Conservation (phyloP, 345 rosid species). For the Gossypium ekmanianum region DNA sequence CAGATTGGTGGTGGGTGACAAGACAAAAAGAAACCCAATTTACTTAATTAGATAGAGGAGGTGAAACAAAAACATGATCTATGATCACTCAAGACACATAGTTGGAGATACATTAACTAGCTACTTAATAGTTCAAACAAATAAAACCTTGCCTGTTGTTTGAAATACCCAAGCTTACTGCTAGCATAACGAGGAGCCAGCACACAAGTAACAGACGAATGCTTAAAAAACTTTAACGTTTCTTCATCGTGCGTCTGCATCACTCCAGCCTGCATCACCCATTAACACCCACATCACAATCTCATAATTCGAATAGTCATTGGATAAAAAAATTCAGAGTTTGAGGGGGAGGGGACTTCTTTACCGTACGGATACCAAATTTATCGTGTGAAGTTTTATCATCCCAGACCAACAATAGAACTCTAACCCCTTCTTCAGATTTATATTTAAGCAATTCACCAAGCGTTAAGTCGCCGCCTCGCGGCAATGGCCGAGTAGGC, state of each 20-base stretch:
- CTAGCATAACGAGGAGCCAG: slow-evolving; percentile 87
- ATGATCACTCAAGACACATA: not conserved
- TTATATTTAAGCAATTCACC: slow-evolving; percentile 93
- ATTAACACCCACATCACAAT: not conserved
- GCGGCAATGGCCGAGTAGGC: slow-evolving; percentile 56
- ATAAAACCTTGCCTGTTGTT: slow-evolving; percentile 57
- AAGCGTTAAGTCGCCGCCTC: slow-evolving; percentile 70
- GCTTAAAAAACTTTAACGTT: slow-evolving; percentile 82
- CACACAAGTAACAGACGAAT: slow-evolving; percentile 86
- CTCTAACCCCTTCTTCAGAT: slow-evolving; percentile 90
- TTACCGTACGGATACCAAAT: slow-evolving; percentile 54
- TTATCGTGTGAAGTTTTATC: slow-evolving; percentile 78
- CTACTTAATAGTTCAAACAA: not conserved
- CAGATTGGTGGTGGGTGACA: not conserved
- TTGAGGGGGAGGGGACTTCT: slow-evolving; percentile 18
- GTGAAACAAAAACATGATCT: not conserved
- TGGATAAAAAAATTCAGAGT: not conserved
- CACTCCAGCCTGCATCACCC: slow-evolving; percentile 65
- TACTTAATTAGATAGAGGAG: not conserved
- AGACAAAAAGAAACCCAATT: not conserved
- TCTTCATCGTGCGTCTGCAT: slow-evolving; percentile 97
- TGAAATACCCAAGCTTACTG: slow-evolving; percentile 69
- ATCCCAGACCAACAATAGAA: slow-evolving; percentile 84
- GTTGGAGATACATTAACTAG: not conserved
- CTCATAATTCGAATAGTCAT: not conserved